Base-by-base conservation (phyloP, 2,329 filamentous ascomycete species). In the Ascosphaera aggregata region DNA sequence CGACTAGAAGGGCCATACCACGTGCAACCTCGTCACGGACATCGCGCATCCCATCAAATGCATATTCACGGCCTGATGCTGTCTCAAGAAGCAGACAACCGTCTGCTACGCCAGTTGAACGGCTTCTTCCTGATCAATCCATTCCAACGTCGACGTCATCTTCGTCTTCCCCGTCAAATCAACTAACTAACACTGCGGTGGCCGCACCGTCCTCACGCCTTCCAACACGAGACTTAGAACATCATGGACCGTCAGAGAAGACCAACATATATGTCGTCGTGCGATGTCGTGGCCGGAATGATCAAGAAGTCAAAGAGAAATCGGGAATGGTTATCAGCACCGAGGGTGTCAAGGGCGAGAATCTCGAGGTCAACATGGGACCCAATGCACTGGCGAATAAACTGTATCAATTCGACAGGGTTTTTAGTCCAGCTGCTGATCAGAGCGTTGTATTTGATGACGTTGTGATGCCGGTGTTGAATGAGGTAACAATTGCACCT, bases 221-320 rank as follows among this genome's bases (percentile, higher is more conserved):
- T 8, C 7, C n/a, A 16, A 5, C 34, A 5, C 34, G 34, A 7
- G 34, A 35, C 34, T 35, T 35, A 8, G 34, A 35, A 16, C 19
- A 38, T 17, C 9, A 38, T 31, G 37, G 9, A 22, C 58, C 60
- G 41, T 69, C 69, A 39, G 76, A 85, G 49, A 84, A 92, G 57
- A 95, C 86, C 5, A 98, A 94, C 54, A 98, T 98, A 59, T 89
- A 91, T 54, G 89, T 98, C 36, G 85, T 95, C 24, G 91, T 98
- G 42, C 71, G 89, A 45, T 98, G 86, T 61, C 72, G 89, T 48
- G 89, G 86, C 3, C 77, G 89, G 45, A 95, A 80, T 54, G 80
- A 93, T 48, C 76, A 86, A 47, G 89, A 98, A 60, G 75, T 94
- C 39, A 71, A 75, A 48, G 89, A 98, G 57, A 98, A 93, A 58